These are phyloP conservation scores for Barnettozyma botsteinii DNA, from an alignment of 805 yeast species.

Conservation along the genomic window DNA sequence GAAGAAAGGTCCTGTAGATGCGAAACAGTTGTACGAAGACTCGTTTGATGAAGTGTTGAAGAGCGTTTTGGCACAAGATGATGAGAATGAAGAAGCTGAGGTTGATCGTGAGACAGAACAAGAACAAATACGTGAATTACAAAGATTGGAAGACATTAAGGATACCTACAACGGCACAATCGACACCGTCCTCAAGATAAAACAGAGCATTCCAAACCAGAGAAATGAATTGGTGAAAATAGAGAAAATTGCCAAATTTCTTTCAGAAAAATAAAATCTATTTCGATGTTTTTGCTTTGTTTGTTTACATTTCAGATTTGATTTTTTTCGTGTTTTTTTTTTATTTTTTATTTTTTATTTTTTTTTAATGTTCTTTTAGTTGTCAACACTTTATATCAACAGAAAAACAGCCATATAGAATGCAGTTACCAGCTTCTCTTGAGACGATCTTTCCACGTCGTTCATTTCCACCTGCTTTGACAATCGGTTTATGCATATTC, in stretches of 20 bases:
- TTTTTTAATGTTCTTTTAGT: neutral
- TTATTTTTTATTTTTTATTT: neutral
- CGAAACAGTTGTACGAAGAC: slow-evolving; percentile 33
- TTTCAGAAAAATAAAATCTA: slow-evolving; percentile 13
- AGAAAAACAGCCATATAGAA: slow-evolving; percentile 15
- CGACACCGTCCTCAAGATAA: slow-evolving; percentile 13
- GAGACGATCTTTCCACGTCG: neutral
- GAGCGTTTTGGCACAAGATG: neutral
- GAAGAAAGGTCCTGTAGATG: slow-evolving; percentile 42
- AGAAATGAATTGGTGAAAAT: slow-evolving; percentile 25
- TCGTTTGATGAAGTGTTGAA: slow-evolving; percentile 28
- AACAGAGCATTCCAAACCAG: slow-evolving; percentile 23
- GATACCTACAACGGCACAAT: slow-evolving; percentile 13
- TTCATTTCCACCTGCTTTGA: slow-evolving; percentile 55
- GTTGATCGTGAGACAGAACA: slow-evolving; percentile 5
- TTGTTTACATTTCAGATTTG: too few relatives aligned
- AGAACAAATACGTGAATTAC: neutral
- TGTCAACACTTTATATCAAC: neutral
- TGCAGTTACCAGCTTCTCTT: slow-evolving; percentile 12
- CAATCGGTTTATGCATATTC: slow-evolving; percentile 57
- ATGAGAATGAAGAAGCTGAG: slow-evolving; percentile 5
- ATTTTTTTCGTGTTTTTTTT: neutral
- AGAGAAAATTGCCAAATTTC: slow-evolving; percentile 24
- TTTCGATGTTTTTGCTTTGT: too few relatives aligned
- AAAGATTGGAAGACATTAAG: slow-evolving; percentile 11